Evolutionary conservation across 2,329 filamentous ascomycete species (phyloP), one percentile per base, ranked within the genome.

Genomic region (Claviceps monticola): DNA sequence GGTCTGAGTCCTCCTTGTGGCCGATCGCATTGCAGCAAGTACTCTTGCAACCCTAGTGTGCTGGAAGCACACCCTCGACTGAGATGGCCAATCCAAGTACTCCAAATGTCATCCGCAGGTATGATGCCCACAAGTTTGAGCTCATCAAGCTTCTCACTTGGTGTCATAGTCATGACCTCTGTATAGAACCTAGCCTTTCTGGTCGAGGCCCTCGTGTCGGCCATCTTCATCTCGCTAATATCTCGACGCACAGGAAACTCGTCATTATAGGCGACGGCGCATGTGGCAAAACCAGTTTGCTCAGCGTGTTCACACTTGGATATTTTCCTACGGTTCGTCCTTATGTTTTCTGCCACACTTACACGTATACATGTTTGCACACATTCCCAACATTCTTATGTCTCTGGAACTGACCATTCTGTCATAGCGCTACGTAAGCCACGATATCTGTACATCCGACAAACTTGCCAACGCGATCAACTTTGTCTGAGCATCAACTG

Each of bases 221-320:
- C 8, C 4, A 46, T 11, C 7, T 26, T 19, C 13, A 11, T 26
- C 13, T 4, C 11, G 17, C 46, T 48, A 38, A 48, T 50, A 23
- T 2, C 23, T 1, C 14, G 16, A n/a, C 21, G 5, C 26, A 17
- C 65, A 95, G 90, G 75, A 96, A 96, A 74, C 77, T 96, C 64
- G 90, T 96, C 63, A 96, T 96, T 61, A 95, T 96, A 62, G 90
- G 90, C 56, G 90, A 96, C 65, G 93, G 93, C 74, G 93, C 93
- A 60, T 98, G 93, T 71, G 93, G 93, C 63, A 98, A 98, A 76
- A 98, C 93, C 50, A 95, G 88, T 81, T 74, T 98, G 62, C 75
- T 98, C 59, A 96, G 90, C 67, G 93, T 98, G 60, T 98, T 98
- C 70, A 98, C 93, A 38, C 76, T 98, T 51, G 93, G 93, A 53